These are phyloP conservation scores for Decorospora gaudefroyi DNA, from an alignment of 2,329 filamentous ascomycete species.

Conservation along the genomic window DNA sequence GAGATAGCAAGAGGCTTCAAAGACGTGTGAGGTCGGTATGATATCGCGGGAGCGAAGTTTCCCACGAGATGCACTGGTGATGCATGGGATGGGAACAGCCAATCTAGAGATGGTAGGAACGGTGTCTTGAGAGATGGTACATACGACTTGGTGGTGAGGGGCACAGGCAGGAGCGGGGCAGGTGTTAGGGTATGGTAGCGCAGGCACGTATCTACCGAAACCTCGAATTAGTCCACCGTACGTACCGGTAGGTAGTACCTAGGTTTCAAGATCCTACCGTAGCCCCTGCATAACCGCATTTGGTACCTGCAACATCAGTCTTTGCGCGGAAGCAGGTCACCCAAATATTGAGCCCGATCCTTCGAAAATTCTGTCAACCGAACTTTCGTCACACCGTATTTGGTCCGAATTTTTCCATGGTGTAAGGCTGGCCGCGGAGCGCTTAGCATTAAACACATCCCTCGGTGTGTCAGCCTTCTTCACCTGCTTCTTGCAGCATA, in stretches of 20 bases:
- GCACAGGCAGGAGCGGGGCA: slow-evolving; percentile 13
- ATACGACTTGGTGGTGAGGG: slow-evolving; percentile 12
- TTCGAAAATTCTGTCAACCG: slow-evolving; percentile 17
- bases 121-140: background rate
- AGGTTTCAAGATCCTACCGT: background rate
- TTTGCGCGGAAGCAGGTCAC: no score
- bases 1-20: background rate
- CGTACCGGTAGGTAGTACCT: background rate
- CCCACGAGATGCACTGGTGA: background rate
- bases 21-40: background rate
- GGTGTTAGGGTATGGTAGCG: background rate
- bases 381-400: no score
- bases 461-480: background rate
- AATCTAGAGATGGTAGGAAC: background rate
- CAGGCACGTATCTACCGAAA: slow-evolving; percentile 3
- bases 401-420: no score
- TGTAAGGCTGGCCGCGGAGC: background rate
- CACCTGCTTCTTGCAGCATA: background rate
- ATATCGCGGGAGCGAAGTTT: background rate
- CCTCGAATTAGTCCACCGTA: background rate
- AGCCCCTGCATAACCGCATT: no score
- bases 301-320: no score
- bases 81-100: background rate
- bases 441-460: background rate
- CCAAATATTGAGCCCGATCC: no score